These are phyloP conservation scores for Calophaca sinica DNA, from an alignment of 306 rosid genomes.

Conservation along the genomic window DNA sequence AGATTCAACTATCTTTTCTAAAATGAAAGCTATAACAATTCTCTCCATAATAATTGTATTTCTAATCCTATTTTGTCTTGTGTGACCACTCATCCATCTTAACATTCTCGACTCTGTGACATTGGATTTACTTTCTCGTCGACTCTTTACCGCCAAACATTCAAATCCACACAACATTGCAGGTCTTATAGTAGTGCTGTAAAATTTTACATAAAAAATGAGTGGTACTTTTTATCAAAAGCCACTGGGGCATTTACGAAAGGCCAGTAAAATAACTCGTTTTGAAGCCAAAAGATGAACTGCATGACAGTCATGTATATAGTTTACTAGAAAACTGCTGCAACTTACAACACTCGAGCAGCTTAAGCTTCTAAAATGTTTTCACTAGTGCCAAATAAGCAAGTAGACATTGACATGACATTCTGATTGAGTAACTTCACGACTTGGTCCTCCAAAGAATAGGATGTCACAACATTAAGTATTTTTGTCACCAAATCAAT, in stretches of 20 bases:
- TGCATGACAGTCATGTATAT: neutral
- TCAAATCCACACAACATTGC: neutral
- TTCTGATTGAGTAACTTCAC: neutral
- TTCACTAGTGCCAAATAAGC: neutral
- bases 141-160: neutral
- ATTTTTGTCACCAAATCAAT: neutral
- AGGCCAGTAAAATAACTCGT: neutral
- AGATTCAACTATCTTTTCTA: slow-evolving; percentile 10
- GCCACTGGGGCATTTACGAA: neutral
- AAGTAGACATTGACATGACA: neutral
- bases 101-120: neutral
- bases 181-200: neutral
- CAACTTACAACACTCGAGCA: too few species aligned
- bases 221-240: neutral
- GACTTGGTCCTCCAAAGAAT: neutral
- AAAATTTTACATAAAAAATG: too few species aligned
- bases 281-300: neutral
- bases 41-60: neutral
- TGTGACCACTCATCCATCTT: neutral
- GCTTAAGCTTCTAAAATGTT: neutral
- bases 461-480: neutral
- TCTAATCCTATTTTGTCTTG: neutral
- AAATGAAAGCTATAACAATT: neutral
- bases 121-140: neutral
- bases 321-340: neutral